Percentiles rank a stretch among this genome's conserved stretches.
These are phyloP conservation scores for Stemphylium lycopersici DNA, from an alignment of 2,329 filamentous ascomycete species.

Conservation along the genomic window DNA sequence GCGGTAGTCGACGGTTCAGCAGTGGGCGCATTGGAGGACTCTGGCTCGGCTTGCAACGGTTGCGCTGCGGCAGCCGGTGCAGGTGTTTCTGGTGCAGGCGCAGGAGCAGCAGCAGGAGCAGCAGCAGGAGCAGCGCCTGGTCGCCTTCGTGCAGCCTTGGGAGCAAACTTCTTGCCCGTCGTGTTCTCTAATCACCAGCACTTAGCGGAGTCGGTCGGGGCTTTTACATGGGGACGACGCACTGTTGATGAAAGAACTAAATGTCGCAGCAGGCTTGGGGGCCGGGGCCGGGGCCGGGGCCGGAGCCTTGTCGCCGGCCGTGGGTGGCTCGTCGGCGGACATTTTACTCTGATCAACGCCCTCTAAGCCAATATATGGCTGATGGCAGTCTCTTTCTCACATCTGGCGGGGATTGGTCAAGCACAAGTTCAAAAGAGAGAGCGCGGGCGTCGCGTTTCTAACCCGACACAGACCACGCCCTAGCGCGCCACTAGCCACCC, in stretches of 20 bases:
- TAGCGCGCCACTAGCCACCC: constrained; percentile 15
- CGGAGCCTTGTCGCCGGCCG: constrained; percentile 22
- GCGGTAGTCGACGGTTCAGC: constrained; percentile 16
- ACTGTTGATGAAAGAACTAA: constrained; percentile 44
- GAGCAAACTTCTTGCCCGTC: constrained; percentile 56
- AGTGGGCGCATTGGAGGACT: constrained; percentile 14
- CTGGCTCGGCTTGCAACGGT: constrained; percentile 11
- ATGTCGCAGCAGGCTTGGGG: constrained; percentile 25
- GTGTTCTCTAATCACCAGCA: constrained; percentile 41
- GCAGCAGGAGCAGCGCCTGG: constrained; percentile 45
- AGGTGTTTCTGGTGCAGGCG: constrained; percentile 11
- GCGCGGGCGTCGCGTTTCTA: constrained; percentile 11
- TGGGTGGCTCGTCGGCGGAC: constrained; percentile 32
- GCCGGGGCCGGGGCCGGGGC: constrained; percentile 1
- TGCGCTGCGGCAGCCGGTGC: constrained; percentile 21
- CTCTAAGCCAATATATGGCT: neutral
- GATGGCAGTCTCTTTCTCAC: neutral
- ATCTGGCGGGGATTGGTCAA: neutral
- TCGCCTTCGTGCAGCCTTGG: constrained; percentile 54
- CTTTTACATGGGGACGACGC: constrained; percentile 14
- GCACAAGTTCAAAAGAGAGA: neutral
- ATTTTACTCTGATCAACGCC: constrained; percentile 18
- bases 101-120: constrained; percentile 18
- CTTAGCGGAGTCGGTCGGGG: constrained; percentile 21
- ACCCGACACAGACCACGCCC: constrained; percentile 11